Conservation (phyloP, 768 basidiomycete species). For the Pleurotus djamor region DNA sequence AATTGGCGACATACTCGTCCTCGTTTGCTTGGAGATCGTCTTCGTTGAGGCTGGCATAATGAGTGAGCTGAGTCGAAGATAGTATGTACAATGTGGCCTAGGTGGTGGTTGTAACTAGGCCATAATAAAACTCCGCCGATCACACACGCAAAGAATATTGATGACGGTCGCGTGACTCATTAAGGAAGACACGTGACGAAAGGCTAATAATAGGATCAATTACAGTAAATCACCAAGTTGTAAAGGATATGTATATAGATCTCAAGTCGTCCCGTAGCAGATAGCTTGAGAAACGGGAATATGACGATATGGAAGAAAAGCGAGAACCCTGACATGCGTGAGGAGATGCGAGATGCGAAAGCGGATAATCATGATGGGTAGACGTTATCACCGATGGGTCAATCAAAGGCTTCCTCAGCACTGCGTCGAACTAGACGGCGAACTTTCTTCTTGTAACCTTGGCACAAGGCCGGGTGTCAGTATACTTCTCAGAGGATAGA, state of each 20-base stretch:
- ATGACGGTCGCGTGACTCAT: background rate
- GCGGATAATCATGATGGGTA: slow-evolving; percentile 8
- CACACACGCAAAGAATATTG: background rate
- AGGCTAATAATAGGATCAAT: background rate
- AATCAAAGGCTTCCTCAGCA: slow-evolving; percentile 89
- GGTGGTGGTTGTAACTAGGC: too few relatives aligned
- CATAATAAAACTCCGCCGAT: too few relatives aligned
- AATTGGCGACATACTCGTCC: background rate
- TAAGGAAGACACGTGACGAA: background rate
- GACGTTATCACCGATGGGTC: slow-evolving; percentile 16
- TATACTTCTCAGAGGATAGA: background rate
- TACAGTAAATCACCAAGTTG: background rate
- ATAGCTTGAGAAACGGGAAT: background rate
- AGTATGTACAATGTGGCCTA: background rate
- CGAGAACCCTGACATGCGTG: slow-evolving; percentile 1
- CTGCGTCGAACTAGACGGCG: slow-evolving; percentile 82
- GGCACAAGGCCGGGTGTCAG: background rate
- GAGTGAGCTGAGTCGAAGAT: background rate
- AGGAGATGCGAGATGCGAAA: slow-evolving; percentile 10
- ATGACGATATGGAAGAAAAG: background rate
- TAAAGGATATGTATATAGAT: background rate
- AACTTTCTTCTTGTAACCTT: slow-evolving; percentile 95
- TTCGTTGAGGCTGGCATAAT: slow-evolving; percentile 22
- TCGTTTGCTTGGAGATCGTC: slow-evolving; percentile 16
- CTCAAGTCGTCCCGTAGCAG: background rate